Evolutionary conservation across 2,329 filamentous ascomycete genomes (phyloP).

Genomic region (Nothophaeocryptopus gaeumannii): DNA sequence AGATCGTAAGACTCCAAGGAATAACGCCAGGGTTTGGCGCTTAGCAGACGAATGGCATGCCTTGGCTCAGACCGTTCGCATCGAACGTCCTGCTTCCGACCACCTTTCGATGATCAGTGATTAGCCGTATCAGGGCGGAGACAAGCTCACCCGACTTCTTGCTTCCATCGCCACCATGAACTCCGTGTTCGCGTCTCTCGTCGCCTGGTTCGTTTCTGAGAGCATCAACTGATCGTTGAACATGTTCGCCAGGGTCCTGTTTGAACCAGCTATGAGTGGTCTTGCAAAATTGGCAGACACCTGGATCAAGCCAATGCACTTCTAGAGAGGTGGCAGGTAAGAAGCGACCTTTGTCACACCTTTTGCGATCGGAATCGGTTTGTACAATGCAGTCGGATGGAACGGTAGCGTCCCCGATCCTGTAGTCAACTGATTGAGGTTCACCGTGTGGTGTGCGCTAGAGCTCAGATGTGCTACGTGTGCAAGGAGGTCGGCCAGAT

Average conservation of each 20-base stretch:
- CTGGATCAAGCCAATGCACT: conserved; percentile 39
- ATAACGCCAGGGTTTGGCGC: conserved; percentile 30
- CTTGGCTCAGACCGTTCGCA: conserved; percentile 42
- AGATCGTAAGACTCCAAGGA: conserved; percentile 25
- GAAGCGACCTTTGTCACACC: conserved; percentile 35
- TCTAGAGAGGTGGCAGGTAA: conserved; percentile 34
- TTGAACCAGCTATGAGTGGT: conserved; percentile 37
- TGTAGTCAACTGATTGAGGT: conserved; percentile 42
- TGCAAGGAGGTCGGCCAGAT: conserved; percentile 44
- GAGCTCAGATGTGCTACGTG: conserved; percentile 40
- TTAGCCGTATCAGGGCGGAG: too few species aligned
- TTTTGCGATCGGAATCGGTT: conserved; percentile 41
- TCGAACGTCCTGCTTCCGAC: conserved; percentile 44
- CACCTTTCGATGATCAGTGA: conserved; percentile 5
- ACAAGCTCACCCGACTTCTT: conserved; percentile 33
- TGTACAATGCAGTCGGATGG: conserved; percentile 43
- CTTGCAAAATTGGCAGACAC: conserved; percentile 44
- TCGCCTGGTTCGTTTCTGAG: conserved; percentile 33
- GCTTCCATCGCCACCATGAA: conserved; percentile 41
- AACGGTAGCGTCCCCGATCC: conserved; percentile 42
- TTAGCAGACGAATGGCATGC: conserved; percentile 50
- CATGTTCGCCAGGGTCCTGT: conserved; percentile 42
- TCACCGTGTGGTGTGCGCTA: conserved; percentile 44
- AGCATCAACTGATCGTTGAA: conserved; percentile 41
- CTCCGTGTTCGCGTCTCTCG: conserved; percentile 33